A percentile compares a stretch with the other conserved stretches of the same genome.
These are phyloP conservation scores for Protostelium mycophagum DNA, from an alignment of 78 protist genomes.

Conservation along the genomic window DNA sequence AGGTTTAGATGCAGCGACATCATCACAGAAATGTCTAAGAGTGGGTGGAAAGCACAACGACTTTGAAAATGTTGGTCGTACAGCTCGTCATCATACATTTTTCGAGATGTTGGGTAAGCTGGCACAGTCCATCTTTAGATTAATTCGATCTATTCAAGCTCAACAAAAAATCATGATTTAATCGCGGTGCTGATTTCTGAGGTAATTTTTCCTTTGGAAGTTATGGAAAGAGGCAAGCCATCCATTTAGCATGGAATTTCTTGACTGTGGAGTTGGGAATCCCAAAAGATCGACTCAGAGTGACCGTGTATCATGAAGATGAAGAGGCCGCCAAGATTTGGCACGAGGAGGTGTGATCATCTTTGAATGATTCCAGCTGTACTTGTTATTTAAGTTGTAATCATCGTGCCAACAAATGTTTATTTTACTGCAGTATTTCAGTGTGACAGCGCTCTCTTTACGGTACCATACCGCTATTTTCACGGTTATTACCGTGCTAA, in stretches of 20 bases:
- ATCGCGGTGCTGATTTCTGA: neutral
- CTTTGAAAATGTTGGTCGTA: constrained; percentile 70
- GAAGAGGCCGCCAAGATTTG: constrained; percentile 44
- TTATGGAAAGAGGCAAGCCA: constrained; percentile 24
- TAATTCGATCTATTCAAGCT: neutral
- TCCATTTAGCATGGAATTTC: constrained; percentile 62
- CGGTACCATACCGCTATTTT: too few species aligned
- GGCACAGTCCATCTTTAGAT: constrained; percentile 47
- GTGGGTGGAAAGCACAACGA: constrained; percentile 81
- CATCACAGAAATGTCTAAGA: constrained; percentile 60
- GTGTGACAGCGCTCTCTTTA: too few species aligned
- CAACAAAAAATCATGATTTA: too few species aligned
- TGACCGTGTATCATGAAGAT: constrained; percentile 57
- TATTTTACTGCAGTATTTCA: too few species aligned
- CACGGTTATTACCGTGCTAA: too few species aligned
- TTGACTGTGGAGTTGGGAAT: constrained; percentile 31
- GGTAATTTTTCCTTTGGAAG: constrained; percentile 1
- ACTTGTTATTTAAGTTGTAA: too few species aligned
- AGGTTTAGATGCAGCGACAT: constrained; percentile 4
- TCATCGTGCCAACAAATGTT: too few species aligned
- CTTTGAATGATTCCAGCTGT: too few species aligned
- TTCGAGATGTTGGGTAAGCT: constrained; percentile 84
- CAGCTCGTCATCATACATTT: constrained; percentile 79
- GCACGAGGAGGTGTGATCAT: constrained; percentile 17
- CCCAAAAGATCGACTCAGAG: constrained; percentile 31